These are phyloP conservation scores for Dendrobium chrysotoxum DNA, from an alignment of 106 monocot genomes.

Conservation along the genomic window DNA sequence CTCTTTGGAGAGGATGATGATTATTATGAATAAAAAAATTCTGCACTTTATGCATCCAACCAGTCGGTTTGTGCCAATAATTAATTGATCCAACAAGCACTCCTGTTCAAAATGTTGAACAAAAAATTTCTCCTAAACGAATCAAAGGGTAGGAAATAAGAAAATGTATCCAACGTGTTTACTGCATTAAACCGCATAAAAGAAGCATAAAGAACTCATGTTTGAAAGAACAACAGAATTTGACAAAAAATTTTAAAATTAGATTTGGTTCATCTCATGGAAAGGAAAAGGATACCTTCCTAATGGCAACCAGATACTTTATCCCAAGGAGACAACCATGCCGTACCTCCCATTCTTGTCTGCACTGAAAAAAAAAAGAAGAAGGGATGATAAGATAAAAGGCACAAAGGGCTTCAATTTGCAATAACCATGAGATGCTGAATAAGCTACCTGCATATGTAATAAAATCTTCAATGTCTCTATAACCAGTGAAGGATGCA, in stretches of 20 bases:
- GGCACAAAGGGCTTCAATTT: not conserved
- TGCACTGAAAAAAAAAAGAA: constrained; percentile 64
- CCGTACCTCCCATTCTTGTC: constrained; percentile 99
- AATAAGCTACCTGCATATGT: constrained; percentile 78
- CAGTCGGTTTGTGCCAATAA: no score
- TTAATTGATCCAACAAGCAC: no score
- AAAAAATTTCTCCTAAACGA: no score
- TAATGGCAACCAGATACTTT: constrained; percentile 89
- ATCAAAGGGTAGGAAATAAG: no score
- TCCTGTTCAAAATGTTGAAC: no score
- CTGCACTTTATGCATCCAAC: no score
- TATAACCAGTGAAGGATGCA: constrained; percentile 81
- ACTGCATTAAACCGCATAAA: not conserved
- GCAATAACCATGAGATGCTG: not conserved
- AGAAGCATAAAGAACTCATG: not conserved
- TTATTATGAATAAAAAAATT: no score
- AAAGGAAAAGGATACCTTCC: constrained; percentile 39
- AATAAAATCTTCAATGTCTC: constrained; percentile 75
- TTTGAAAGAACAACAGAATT: not conserved
- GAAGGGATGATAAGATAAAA: constrained; percentile 26
- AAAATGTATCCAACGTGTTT: not conserved
- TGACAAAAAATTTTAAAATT: not conserved
- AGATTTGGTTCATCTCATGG: not conserved
- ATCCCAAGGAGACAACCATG: constrained; percentile 96
- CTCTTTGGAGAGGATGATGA: no score